These are phyloP conservation scores for Gracilaria domingensis DNA, from an alignment of 23 red algal genomes.

Conservation along the genomic window DNA sequence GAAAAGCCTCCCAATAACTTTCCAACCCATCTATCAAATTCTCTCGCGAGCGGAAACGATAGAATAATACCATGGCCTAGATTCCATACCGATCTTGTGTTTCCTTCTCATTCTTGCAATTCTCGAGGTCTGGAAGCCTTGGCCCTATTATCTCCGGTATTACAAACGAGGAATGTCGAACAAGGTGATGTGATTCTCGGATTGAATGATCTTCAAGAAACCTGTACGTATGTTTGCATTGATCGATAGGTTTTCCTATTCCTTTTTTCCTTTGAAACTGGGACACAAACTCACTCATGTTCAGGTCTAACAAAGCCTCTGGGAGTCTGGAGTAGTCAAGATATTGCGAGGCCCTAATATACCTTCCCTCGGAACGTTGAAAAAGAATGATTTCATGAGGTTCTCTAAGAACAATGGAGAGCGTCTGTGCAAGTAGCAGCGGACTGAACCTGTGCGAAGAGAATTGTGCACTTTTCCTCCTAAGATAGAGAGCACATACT, in stretches of 20 bases:
- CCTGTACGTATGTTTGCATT: no score
- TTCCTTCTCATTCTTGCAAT: no score
- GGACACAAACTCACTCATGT: background rate
- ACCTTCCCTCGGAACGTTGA: background rate
- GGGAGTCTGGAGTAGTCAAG: background rate
- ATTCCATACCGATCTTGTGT: no score
- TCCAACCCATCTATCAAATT: background rate
- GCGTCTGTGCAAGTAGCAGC: background rate
- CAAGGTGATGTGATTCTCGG: no score
- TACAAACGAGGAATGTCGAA: background rate
- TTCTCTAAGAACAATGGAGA: background rate
- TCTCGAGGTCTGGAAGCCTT: background rate
- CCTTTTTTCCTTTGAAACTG: background rate
- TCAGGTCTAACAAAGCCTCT: background rate
- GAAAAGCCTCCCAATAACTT: background rate
- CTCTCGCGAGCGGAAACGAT: background rate
- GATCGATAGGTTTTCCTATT: no score
- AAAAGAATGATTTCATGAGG: background rate
- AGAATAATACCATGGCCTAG: background rate
- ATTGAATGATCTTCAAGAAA: no score
- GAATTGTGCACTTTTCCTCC: background rate
- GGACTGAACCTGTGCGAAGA: background rate
- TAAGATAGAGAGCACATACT: background rate
- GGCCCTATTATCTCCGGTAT: slow-evolving; percentile 1
- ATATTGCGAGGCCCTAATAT: background rate